Percentiles rank a stretch among this genome's conserved stretches.
Evolutionary conservation across 1,284 basidiomycete species (phyloP).

Genomic region (Naganishia liquefaciens): DNA sequence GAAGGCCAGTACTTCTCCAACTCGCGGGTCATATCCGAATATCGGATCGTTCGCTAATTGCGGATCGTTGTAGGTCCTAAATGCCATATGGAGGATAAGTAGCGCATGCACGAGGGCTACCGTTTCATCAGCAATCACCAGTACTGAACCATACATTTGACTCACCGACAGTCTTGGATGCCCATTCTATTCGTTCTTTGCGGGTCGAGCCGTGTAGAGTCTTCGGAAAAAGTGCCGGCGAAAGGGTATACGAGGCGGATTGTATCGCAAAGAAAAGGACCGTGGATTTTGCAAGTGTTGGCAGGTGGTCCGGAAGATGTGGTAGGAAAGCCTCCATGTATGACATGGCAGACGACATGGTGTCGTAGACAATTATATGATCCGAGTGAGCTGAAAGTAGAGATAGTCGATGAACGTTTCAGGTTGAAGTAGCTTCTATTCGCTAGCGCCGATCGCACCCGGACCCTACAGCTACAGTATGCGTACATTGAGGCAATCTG

Average conservation of each 20-base stretch:
- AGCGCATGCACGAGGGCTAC: slow-evolving; percentile 43
- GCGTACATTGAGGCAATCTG: too few species aligned
- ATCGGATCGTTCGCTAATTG: slow-evolving; percentile 39
- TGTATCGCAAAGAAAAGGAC: slow-evolving; percentile 38
- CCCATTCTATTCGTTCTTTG: slow-evolving; percentile 27
- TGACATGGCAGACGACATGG: background rate
- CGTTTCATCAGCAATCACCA: background rate
- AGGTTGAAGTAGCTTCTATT: too few species aligned
- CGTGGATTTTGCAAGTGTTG: slow-evolving; percentile 36
- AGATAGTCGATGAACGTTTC: background rate
- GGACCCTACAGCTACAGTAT: too few species aligned
- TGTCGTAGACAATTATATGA: background rate
- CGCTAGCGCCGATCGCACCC: too few species aligned
- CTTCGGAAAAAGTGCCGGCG: slow-evolving; percentile 11
- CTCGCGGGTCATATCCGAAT: slow-evolving; percentile 42
- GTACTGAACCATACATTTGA: background rate
- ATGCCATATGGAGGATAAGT: slow-evolving; percentile 39
- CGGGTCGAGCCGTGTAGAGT: slow-evolving; percentile 9
- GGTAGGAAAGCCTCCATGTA: slow-evolving; percentile 13
- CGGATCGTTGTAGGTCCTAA: slow-evolving; percentile 33
- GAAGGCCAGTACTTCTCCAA: slow-evolving; percentile 42
- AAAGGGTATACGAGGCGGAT: slow-evolving; percentile 18
- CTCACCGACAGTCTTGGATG: slow-evolving; percentile 37
- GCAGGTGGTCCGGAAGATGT: slow-evolving; percentile 35
- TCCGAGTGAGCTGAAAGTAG: background rate